Evolutionary conservation across 1,284 basidiomycete species (phyloP), one percentile per base, ranked within the genome.

Genomic region (Fomitiporia mediterranea): DNA sequence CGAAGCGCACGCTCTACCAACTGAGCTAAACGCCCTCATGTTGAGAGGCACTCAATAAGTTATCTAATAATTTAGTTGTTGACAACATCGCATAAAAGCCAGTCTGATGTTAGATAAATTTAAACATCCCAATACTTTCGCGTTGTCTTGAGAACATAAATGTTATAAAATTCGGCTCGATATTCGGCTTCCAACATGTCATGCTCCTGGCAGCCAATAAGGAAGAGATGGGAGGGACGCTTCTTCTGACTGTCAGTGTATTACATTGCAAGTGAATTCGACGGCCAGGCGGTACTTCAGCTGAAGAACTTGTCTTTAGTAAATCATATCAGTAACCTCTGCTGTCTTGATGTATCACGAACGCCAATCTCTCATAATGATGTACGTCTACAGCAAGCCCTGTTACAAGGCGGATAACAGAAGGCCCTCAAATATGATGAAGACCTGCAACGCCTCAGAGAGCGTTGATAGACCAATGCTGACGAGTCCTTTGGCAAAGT

Each of bases 331-430:
- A 66, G 72, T 55, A 60, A 83, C 82, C 68, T 78, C 74, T 2
- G 75, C 72, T 2, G 83, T 83, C 63, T 74, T 21, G 68, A 62
- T 0, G 77, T 69, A 25, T 73, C 70, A 6, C 75, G 72, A n/a
- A 68, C 71, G 25, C 51, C 58, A 13, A 35, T 42, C 9, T 32
- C 48, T 63, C n/a, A n/a, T n/a, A n/a, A n/a, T 86, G 83, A 60
- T 86, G 76, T 1, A 86, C 76, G 64, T 97, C 94, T 0, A 91
- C 94, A 58, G 91, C 64, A 67, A 94, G 93, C 69, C 96, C 94
- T 50, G 96, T 74, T 4, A 93, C 94, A 25, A 82, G n/a, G n/a
- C n/a, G n/a, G n/a, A n/a, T n/a, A n/a, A n/a, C n/a, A n/a, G n/a
- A n/a, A n/a, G n/a, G n/a, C n/a, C n/a, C n/a, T n/a, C n/a, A n/a